Conservation (phyloP, 148 eudicot genomes). For the Camellia lanceoleosa region DNA sequence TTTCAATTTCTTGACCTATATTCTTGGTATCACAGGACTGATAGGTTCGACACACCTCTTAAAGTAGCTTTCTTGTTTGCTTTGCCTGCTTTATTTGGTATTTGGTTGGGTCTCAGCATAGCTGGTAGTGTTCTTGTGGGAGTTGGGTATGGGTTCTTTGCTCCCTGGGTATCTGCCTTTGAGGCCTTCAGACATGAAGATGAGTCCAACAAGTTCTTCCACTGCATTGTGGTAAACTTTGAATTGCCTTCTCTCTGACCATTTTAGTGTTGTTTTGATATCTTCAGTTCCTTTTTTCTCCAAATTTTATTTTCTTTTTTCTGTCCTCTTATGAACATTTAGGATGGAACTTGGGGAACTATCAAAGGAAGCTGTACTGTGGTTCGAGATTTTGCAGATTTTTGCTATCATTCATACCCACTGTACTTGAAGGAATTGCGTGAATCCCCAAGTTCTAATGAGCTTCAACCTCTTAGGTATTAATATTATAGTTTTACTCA, state of each 20-base stretch:
- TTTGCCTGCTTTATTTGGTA: conserved; percentile 71
- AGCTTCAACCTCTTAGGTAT: conserved; percentile 71
- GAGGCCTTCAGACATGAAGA: conserved; percentile 79
- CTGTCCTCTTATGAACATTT: conserved; percentile 9
- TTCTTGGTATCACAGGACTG: conserved; percentile 39
- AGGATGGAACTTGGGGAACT: conserved; percentile 96
- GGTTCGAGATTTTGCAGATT: conserved; percentile 84
- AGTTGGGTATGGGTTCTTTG: conserved; percentile 90
- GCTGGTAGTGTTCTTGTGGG: conserved; percentile 84
- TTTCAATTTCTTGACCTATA: not conserved
- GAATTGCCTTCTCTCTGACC: not conserved
- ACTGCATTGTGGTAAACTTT: conserved; percentile 72
- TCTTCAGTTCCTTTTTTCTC: not conserved
- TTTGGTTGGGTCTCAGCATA: conserved; percentile 82
- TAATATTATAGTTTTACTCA: conserved; percentile 26
- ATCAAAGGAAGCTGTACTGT: conserved; percentile 82
- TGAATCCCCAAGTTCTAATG: conserved; percentile 50
- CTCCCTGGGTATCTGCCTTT: conserved; percentile 91
- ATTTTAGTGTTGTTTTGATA: not conserved
- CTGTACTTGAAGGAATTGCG: conserved; percentile 70
- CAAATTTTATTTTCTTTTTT: conserved; percentile 3
- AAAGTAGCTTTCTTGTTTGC: conserved; percentile 74
- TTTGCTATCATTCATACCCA: conserved; percentile 78
- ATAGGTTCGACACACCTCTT: conserved; percentile 67
- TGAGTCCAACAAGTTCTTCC: conserved; percentile 61